Base-by-base conservation (phyloP, 805 yeast genomes). In the Priceomyces castillae region DNA sequence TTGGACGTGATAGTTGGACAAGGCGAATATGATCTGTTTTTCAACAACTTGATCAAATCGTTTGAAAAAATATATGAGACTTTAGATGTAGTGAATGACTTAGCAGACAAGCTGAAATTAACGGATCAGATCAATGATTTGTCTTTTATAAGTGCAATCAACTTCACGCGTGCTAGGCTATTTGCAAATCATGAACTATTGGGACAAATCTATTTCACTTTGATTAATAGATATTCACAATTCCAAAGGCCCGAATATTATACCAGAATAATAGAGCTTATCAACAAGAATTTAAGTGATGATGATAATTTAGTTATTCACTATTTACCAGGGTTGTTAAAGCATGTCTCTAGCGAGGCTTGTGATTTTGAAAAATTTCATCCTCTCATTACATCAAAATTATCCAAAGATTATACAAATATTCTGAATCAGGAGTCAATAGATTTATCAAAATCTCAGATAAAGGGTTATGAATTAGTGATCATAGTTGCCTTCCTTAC, bases 141-240 rank as follows among this genome's bases (percentile, higher is more conserved):
- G 52, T 71, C 16, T 15, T 67, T 69, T 37, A 61, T 68, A 28
- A 58, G 56, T 46, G 56, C 65, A 16, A 60, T 84, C 28, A 71
- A 70, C 30, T 82, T 77, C 53, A 77, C 85, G 55, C 78, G 89
- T 48, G 79, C 77, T 43, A 80, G 80, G 49, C 67, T 87, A 22
- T 74, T 80, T 41, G 70, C 69, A 39, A 82, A 83, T 52, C 94
- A 90, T 59, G 95, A 88, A 53, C 57, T 74, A 1, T 62, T 90
- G 42, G 83, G 90, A 35, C 86, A 82, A 58, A 69, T 87, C 1
- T 65, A 84, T 5, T 78, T 61, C 51, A 82, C 84, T 2, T 59
- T 78, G 35, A 66, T 75, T 6, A 65, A 68, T 2, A 67, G 67
- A 30, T 67, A 69, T 31, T 52, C 65, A 1, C 50, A 60, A 30